Evolutionary conservation across 768 basidiomycete genomes (phyloP).

Genomic region (Russula foetens): DNA sequence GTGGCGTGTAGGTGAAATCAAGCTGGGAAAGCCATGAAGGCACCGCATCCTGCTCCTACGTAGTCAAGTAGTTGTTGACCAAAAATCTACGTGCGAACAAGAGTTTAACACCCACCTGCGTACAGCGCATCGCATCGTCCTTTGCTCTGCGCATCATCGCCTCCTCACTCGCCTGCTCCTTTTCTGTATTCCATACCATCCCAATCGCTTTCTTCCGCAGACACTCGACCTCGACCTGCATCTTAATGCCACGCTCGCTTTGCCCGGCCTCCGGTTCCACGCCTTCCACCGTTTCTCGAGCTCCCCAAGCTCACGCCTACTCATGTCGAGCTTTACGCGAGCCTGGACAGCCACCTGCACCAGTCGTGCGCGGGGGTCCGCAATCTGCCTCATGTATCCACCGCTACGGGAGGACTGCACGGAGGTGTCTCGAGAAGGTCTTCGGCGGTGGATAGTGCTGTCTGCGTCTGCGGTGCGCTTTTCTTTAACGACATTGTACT

Average conservation of each 20-base stretch:
- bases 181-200: slow-evolving; percentile 71
- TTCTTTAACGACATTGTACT: slow-evolving; percentile 59
- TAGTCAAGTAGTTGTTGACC: background rate
- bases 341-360: slow-evolving; percentile 73
- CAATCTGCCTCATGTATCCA: slow-evolving; percentile 87
- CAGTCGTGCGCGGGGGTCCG: slow-evolving; percentile 67
- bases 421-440: slow-evolving; percentile 85
- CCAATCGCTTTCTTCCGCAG: slow-evolving; percentile 43
- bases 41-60: slow-evolving; percentile 59
- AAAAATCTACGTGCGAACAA: background rate
- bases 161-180: slow-evolving; percentile 51
- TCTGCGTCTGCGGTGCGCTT: slow-evolving; percentile 53
- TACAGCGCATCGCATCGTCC: slow-evolving; percentile 44
- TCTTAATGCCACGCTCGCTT: slow-evolving; percentile 59
- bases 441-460: slow-evolving; percentile 64
- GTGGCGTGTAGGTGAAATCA: slow-evolving; percentile 80
- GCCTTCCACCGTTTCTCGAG: slow-evolving; percentile 78
- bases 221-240: slow-evolving; percentile 50
- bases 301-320: slow-evolving; percentile 66
- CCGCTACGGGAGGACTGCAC: slow-evolving; percentile 71
- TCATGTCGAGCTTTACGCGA: slow-evolving; percentile 65
- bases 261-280: slow-evolving; percentile 81
- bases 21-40: slow-evolving; percentile 59
- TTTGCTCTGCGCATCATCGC: slow-evolving; percentile 46
- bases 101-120: slow-evolving; percentile 44